Conservation (phyloP, 306 rosid genomes). For the Vicia faba region DNA sequence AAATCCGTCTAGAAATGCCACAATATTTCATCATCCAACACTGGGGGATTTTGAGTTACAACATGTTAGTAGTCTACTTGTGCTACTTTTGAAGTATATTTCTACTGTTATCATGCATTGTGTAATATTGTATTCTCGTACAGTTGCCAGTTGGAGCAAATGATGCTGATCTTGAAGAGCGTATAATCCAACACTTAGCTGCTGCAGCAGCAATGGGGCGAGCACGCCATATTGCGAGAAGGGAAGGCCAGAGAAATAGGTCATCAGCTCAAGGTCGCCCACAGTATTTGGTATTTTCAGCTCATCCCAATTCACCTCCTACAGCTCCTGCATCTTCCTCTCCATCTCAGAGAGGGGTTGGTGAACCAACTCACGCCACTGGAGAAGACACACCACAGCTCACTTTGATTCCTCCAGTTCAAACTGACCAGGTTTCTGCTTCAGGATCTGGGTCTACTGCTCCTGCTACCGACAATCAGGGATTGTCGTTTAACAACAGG, state of each 20-base stretch:
- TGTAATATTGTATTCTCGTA: conserved; percentile 34
- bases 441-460: conserved; percentile 64
- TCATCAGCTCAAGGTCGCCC: conserved; percentile 89
- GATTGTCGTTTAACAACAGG: conserved; percentile 60
- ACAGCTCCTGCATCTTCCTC: conserved; percentile 62
- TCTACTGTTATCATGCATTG: conserved; percentile 33
- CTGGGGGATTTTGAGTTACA: conserved; percentile 95
- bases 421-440: conserved; percentile 58
- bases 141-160: conserved; percentile 93
- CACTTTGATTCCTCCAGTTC: conserved; percentile 49
- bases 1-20: conserved; percentile 75
- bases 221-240: conserved; percentile 89
- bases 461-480: conserved; percentile 48
- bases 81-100: conserved; percentile 31
- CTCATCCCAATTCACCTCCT: conserved; percentile 72
- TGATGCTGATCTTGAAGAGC: conserved; percentile 97
- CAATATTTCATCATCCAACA: conserved; percentile 96
- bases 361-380: conserved; percentile 56
- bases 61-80: conserved; percentile 65
- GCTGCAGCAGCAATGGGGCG: conserved; percentile 99
- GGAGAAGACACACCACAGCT: conserved; percentile 63
- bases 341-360: conserved; percentile 67
- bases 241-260: conserved; percentile 90
- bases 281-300: conserved; percentile 77
- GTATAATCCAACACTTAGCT: conserved; percentile 92